These are phyloP conservation scores for Quercus gilva DNA, from an alignment of 306 rosid species.

Conservation along the genomic window DNA sequence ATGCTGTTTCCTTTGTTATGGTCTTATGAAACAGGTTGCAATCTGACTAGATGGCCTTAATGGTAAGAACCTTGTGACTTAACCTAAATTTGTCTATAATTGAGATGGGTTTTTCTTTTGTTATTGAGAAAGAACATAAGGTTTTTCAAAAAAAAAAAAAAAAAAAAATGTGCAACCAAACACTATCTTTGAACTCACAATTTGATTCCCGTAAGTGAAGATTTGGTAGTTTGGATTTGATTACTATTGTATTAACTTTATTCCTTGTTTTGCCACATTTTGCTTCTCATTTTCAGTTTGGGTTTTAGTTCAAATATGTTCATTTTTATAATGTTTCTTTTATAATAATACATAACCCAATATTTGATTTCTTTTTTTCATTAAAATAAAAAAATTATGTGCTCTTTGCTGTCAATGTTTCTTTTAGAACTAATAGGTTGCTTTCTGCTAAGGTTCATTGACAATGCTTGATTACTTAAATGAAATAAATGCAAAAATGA, in stretches of 20 bases:
- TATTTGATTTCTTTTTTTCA: background rate
- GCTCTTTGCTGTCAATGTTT: no score
- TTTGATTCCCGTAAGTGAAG: background rate
- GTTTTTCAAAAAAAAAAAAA: no score
- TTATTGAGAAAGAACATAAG: no score
- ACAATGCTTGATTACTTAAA: background rate
- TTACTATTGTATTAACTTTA: background rate
- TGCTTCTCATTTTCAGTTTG: conserved; percentile 16
- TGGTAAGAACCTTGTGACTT: no score
- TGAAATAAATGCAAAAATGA: background rate
- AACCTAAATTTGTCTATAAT: no score
- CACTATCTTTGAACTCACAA: background rate
- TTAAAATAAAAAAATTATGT: no score
- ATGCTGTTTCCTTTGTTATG: no score
- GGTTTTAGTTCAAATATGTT: background rate
- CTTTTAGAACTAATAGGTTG: background rate
- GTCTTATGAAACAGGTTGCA: no score
- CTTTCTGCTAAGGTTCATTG: background rate
- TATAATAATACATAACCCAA: background rate
- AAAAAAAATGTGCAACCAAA: no score
- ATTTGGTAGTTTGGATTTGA: background rate
- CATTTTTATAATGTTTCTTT: background rate
- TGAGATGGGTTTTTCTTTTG: no score
- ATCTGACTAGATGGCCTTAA: no score
- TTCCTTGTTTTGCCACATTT: background rate